Conservation (phyloP, 2,329 filamentous ascomycete species). For the Epicoccum sorghinum region DNA sequence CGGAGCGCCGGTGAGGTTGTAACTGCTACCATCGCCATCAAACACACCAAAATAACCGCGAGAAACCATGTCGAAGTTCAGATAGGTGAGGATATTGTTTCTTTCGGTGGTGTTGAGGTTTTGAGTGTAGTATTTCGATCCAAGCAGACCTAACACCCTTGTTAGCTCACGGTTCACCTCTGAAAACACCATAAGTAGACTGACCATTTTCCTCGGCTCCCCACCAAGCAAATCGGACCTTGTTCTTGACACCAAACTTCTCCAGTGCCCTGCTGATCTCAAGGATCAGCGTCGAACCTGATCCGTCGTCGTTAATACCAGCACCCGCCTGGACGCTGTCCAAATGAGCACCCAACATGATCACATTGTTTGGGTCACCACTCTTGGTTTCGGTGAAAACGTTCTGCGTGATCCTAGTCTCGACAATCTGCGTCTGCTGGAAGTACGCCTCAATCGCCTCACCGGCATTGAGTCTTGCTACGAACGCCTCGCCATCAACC, state of each 20-base stretch:
- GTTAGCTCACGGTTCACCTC: not conserved
- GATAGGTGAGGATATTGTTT: constrained; percentile 48
- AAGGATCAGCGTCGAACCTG: constrained; percentile 46
- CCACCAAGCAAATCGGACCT: constrained; percentile 51
- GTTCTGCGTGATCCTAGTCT: constrained; percentile 58
- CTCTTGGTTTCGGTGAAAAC: constrained; percentile 49
- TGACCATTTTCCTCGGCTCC: constrained; percentile 48
- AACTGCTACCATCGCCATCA: constrained; percentile 46
- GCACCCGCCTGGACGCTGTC: constrained; percentile 52
- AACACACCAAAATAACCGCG: constrained; percentile 49
- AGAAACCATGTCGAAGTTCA: constrained; percentile 54
- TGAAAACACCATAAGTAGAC: no score
- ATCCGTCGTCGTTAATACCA: constrained; percentile 53
- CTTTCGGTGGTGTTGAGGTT: constrained; percentile 39
- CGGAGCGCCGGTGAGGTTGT: constrained; percentile 41
- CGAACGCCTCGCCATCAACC: constrained; percentile 51
- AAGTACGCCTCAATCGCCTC: constrained; percentile 51
- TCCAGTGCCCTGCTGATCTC: constrained; percentile 47
- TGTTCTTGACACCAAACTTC: constrained; percentile 48
- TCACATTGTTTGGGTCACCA: constrained; percentile 49
- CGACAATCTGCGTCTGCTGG: constrained; percentile 54
- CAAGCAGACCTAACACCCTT: constrained; percentile 31
- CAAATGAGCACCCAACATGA: constrained; percentile 50
- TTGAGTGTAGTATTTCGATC: constrained; percentile 47
- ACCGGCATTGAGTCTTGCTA: constrained; percentile 48